phyloP scores from a whole-genome alignment of 2,329 filamentous ascomycete species.

The Aspergillus novofumigatus region DNA sequence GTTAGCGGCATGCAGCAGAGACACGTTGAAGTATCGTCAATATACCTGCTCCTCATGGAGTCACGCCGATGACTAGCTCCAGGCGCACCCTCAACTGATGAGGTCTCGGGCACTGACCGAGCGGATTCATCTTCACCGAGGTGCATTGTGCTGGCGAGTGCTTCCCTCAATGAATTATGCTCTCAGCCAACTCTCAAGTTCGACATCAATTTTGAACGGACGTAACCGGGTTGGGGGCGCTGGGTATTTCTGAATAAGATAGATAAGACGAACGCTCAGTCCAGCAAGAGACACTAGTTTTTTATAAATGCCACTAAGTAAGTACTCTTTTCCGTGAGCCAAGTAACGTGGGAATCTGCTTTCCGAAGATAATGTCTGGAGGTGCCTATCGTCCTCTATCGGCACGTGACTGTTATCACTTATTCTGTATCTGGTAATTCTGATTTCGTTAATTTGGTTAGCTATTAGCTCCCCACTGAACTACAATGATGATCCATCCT shows the following conservation, averaged over 20 bases:
- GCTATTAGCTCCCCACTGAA: background rate
- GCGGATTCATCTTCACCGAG: slow-evolving; percentile 27
- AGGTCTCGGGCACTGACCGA: slow-evolving; percentile 21
- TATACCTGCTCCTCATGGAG: slow-evolving; percentile 39
- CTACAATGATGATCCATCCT: background rate
- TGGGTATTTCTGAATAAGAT: background rate
- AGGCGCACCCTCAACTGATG: slow-evolving; percentile 19
- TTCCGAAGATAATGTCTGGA: background rate
- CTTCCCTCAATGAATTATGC: background rate
- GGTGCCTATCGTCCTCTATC: slow-evolving; percentile 8
- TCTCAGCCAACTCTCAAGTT: background rate
- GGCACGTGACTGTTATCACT: slow-evolving; percentile 10
- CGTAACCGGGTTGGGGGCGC: background rate
- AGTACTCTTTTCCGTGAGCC: background rate
- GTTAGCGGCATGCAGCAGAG: slow-evolving; percentile 15
- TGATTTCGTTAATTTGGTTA: too few species aligned
- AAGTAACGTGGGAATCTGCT: background rate
- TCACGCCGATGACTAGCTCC: slow-evolving; percentile 27
- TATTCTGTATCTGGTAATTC: background rate
- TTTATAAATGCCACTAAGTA: too few species aligned
- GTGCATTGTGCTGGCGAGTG: background rate
- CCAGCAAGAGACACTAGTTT: too few species aligned
- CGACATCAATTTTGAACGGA: background rate
- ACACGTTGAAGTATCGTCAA: slow-evolving; percentile 1
- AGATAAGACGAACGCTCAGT: background rate